Evolutionary conservation across 768 basidiomycete genomes (phyloP), one percentile per base, ranked within the genome.

Genomic region (Solioccasus polychromus): DNA sequence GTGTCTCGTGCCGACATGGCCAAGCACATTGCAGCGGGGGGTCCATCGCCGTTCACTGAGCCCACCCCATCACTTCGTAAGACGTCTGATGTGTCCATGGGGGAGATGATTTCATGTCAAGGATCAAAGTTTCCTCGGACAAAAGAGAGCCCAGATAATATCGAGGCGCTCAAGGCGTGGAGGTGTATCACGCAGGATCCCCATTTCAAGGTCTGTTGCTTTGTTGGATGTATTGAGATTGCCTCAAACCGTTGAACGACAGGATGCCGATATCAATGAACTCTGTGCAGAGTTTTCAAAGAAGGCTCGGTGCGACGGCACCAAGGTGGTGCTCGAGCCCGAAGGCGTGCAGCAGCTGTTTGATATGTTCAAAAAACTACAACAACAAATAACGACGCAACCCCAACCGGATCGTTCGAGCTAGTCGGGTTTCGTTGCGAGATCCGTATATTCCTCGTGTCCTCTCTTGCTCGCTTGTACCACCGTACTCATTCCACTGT

Each of bases 261-360:
- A 89, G 83, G 85, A 88, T 56, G 71, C 79, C 30, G 90, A 92
- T 57, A 80, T 92, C 46, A 88, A 85, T 54, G 76, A 85, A 38
- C 70, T 92, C 19, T 92, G 90, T 60, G 56, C 79, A 7, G 85
- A 91, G 64, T 89, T 92, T 59, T 77, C 87, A 36, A 77, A 66
- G 59, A 92, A 92, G 69, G 90, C 90, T 37, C 75, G 80, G 35
- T 92, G 90, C 58, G 89, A 91, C 49, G 90, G 90, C 29, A 81
- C 80, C 22, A 88, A 87, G 68, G 85, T 90, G 30, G 89, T 91
- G 17, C 66, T 92, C 38, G 86, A 78, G 49, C 72, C 74, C 6
- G 63, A 70, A 47, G 66, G 71, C 29, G 69, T 76, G 47, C 66
- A 63, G 41, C 67, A 71, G 31, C 63, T 77, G 39, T 66, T 78